A percentile compares a stretch with the other conserved stretches of the same genome.
These are phyloP conservation scores for Colletotrichum sp. DNA, from an alignment of 2,329 filamentous ascomycete genomes.

Conservation along the genomic window DNA sequence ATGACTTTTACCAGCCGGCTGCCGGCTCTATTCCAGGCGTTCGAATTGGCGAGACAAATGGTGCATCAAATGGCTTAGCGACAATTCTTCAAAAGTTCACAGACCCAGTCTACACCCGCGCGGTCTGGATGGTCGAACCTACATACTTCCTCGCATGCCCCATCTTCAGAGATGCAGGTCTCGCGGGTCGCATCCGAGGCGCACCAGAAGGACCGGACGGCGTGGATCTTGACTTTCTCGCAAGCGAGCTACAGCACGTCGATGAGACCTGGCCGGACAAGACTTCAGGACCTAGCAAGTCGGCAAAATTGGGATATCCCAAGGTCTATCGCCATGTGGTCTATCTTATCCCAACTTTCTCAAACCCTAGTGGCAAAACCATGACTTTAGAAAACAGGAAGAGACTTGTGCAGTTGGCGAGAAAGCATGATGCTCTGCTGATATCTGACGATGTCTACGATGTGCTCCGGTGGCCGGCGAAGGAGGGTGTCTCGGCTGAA, in stretches of 20 bases:
- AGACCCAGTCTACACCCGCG: conserved; percentile 75
- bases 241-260: conserved; percentile 40
- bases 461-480: conserved; percentile 75
- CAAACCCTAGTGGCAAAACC: conserved; percentile 85
- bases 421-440: conserved; percentile 79
- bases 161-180: conserved; percentile 50
- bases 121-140: conserved; percentile 81
- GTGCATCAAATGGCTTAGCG: conserved; percentile 82
- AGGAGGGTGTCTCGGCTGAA: conserved; percentile 17
- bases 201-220: conserved; percentile 81
- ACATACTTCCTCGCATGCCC: conserved; percentile 82
- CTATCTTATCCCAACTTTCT: conserved; percentile 86
- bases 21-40: conserved; percentile 41
- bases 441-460: conserved; percentile 94
- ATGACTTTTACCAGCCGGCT: conserved; percentile 56
- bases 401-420: conserved; percentile 73
- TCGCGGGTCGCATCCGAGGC: conserved; percentile 59
- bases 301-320: conserved; percentile 43
- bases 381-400: conserved; percentile 75
- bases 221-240: conserved; percentile 69
- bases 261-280: neutral
- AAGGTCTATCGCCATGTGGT: conserved; percentile 88
- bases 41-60: conserved; percentile 81
- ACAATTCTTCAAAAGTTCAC: conserved; percentile 80
- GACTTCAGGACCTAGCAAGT: neutral